Evolutionary conservation across 176 grass and related monocot species (phyloP).

Genomic region (Elaeis guineensis): DNA sequence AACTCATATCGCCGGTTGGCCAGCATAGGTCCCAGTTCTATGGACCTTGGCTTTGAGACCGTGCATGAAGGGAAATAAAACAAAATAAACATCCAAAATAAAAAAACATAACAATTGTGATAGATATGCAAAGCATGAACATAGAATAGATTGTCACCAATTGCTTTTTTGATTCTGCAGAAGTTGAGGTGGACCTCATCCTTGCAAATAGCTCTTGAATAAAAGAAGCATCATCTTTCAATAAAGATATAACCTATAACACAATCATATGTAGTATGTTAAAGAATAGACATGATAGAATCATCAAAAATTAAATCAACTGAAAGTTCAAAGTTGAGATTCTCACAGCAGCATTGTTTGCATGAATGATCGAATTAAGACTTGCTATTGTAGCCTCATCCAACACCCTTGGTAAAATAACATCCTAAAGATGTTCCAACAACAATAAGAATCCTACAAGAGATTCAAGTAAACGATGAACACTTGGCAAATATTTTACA

Average conservation of each 20-base stretch:
- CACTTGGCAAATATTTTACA: not conserved
- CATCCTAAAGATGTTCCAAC: conserved; percentile 46
- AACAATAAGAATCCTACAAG: no score
- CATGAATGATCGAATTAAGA: conserved; percentile 83
- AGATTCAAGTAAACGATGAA: no score
- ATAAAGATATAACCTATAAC: conserved; percentile 82
- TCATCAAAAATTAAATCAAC: not conserved
- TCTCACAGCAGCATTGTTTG: conserved; percentile 89
- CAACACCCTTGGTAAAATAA: conserved; percentile 81
- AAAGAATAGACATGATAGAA: conserved; percentile 15
- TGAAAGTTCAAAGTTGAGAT: conserved; percentile 23
- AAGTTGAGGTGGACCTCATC: conserved; percentile 61
- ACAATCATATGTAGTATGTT: conserved; percentile 21
- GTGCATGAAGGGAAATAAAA: no score
- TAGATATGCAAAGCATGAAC: not conserved
- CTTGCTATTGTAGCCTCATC: conserved; percentile 77
- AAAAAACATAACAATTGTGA: no score
- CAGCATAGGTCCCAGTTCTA: no score
- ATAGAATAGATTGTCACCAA: conserved; percentile 41
- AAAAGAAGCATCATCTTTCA: conserved; percentile 93
- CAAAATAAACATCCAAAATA: no score
- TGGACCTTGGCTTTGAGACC: no score
- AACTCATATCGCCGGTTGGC: no score
- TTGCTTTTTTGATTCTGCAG: conserved; percentile 69
- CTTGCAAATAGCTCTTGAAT: conserved; percentile 87